Evolutionary conservation across 129 eudicot species (phyloP).

Genomic region (Artemisia argyi): DNA sequence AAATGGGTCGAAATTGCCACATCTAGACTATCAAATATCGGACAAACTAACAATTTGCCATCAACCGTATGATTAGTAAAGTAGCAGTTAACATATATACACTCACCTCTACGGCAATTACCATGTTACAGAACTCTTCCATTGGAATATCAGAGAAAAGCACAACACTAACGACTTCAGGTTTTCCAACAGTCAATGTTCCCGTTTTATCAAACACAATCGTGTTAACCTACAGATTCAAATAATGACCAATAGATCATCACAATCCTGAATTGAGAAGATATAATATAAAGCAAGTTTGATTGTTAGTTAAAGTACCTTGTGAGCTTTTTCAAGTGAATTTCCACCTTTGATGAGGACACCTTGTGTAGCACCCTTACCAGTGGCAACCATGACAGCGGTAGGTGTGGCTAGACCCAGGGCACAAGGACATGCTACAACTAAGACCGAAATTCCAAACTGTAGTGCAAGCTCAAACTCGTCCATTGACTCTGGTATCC

Average conservation of each 20-base stretch:
- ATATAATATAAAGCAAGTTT: too few species aligned
- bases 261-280: neutral
- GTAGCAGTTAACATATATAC: constrained; percentile 17
- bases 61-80: constrained; percentile 8
- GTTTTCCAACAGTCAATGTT: constrained; percentile 45
- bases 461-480: constrained; percentile 56
- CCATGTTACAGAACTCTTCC: constrained; percentile 35
- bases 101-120: constrained; percentile 41
- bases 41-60: neutral
- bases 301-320: constrained; percentile 30
- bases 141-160: constrained; percentile 30
- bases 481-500: constrained; percentile 55
- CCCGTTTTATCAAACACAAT: constrained; percentile 46
- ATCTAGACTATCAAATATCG: neutral
- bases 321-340: constrained; percentile 58
- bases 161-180: constrained; percentile 29
- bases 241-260: neutral
- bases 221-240: constrained; percentile 33
- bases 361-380: constrained; percentile 64
- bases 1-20: neutral
- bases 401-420: constrained; percentile 68
- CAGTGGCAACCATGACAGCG: constrained; percentile 66
- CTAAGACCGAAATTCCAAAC: constrained; percentile 65
- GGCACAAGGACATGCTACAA: constrained; percentile 68
- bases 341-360: constrained; percentile 62